Evolutionary conservation across 1,284 basidiomycete genomes (phyloP), one percentile per base, ranked within the genome.

Genomic region (Ustilago trichophora): DNA sequence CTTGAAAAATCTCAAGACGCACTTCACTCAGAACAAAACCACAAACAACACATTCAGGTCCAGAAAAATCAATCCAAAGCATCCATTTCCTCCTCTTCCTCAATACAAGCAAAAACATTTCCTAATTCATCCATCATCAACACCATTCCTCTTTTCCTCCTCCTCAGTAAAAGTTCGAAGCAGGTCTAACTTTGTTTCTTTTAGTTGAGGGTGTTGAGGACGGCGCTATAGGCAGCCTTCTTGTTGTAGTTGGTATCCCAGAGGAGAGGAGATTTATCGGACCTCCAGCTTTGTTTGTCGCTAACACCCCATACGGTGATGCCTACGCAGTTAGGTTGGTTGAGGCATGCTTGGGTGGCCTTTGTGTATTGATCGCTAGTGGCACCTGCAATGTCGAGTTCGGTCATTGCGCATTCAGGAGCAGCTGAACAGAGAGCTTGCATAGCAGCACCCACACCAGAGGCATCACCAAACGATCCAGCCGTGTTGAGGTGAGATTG

Each of bases 221-320:
- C 58, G 10, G 58, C 45, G 6, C 15, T 18, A 38, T 50, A 62
- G 4, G 58, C 58, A 1, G 45, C 34, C 32, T 62, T 62, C 33
- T 54, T 49, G 22, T 62, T 41, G 38, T 46, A 62, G 22, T 29
- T 50, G 7, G 11, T 25, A n/a, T 55, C 42, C 42, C 51, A 62
- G 12, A 62, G 51, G 18, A 62, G 33, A 5, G 47, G 58, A 24
- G 18, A 41, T 8, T 15, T 36, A 27, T 16, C 34, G 37, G 26
- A 25, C 22, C 51, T 38, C 51, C 58, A 60, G 0, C 27, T 38
- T 8, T 22, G 16, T 21, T 41, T 49, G 41, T 60, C 57, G 25
- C 45, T 36, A 6, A 54, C 46, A 19, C 46, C 58, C 58, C 51
- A 60, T 16, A 54, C 42, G 8, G 58, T 62, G 37, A 54, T 46